Evolutionary conservation across 257 asterid genomes (phyloP).

Genomic region (Pogostemon cablin): DNA sequence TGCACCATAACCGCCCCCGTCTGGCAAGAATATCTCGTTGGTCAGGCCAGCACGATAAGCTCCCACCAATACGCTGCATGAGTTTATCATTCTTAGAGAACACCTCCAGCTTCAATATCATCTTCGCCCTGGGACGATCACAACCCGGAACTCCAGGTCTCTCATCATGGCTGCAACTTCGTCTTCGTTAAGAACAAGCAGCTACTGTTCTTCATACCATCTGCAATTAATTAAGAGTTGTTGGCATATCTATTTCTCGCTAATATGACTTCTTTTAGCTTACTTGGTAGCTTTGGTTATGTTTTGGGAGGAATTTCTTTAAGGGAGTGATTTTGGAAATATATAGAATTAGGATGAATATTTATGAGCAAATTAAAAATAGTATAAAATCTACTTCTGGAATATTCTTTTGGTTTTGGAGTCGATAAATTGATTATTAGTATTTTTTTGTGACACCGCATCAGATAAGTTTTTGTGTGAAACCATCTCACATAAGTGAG

Average conservation of each 20-base stretch:
- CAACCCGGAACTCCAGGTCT: slow-evolving; percentile 65
- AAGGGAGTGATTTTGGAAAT: neutral
- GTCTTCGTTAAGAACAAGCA: slow-evolving; percentile 52
- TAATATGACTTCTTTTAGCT: neutral
- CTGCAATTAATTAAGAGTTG: neutral
- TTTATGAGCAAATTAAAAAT: neutral
- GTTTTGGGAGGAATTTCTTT: slow-evolving; percentile 9
- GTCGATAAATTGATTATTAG: too few relatives aligned
- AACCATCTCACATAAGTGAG: too few relatives aligned
- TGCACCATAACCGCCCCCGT: slow-evolving; percentile 75
- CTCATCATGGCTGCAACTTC: slow-evolving; percentile 52
- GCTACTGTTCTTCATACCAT: neutral
- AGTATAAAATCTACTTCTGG: neutral
- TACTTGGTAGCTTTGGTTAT: neutral
- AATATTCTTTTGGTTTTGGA: too few relatives aligned
- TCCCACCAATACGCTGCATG: slow-evolving; percentile 79
- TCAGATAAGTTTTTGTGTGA: too few relatives aligned
- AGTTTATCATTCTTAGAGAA: slow-evolving; percentile 61
- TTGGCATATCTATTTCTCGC: neutral
- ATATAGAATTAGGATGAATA: neutral
- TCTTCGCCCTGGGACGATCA: slow-evolving; percentile 34
- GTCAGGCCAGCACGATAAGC: slow-evolving; percentile 96
- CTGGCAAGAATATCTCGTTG: slow-evolving; percentile 74
- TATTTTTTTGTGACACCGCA: too few relatives aligned
- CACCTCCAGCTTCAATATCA: slow-evolving; percentile 52